phyloP scores from a whole-genome alignment of 352 stramenopile species.

The Globisporangium echinulatum region DNA sequence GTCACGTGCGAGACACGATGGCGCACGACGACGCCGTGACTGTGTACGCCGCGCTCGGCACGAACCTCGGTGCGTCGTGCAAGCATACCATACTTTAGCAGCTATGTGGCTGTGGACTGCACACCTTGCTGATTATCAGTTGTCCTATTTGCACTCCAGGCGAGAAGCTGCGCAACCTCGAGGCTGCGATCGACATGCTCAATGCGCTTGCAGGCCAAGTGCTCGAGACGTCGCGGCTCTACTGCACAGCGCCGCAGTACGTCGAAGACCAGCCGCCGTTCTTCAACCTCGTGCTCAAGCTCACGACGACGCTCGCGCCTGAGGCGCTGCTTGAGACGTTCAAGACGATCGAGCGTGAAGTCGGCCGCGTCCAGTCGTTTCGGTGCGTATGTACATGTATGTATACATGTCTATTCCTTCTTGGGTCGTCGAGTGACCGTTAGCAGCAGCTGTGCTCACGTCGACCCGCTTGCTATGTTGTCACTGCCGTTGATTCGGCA shows the following conservation, averaged over 20 bases:
- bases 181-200: slow-evolving; percentile 54
- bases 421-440: neutral
- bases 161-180: slow-evolving; percentile 63
- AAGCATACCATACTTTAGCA: neutral
- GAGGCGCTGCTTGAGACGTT: slow-evolving; percentile 71
- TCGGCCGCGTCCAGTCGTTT: slow-evolving; percentile 76
- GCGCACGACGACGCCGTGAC: slow-evolving; percentile 4
- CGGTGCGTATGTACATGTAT: slow-evolving; percentile 16
- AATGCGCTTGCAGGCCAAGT: slow-evolving; percentile 36
- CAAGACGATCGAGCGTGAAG: slow-evolving; percentile 87
- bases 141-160: slow-evolving; percentile 24
- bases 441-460: neutral
- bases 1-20: slow-evolving; percentile 5
- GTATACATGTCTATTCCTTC: neutral
- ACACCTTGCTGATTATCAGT: neutral
- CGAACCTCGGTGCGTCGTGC: slow-evolving; percentile 53
- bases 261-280: slow-evolving; percentile 94
- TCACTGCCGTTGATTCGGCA: slow-evolving; percentile 12
- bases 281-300: slow-evolving; percentile 89
- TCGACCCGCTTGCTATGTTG: neutral
- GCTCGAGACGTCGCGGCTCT: slow-evolving; percentile 86
- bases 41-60: slow-evolving; percentile 65
- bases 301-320: slow-evolving; percentile 81
- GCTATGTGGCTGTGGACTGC: neutral
- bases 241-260: slow-evolving; percentile 92